Conservation (phyloP, 495 filamentous ascomycete species). For the Trichoderma orchidacearum region DNA sequence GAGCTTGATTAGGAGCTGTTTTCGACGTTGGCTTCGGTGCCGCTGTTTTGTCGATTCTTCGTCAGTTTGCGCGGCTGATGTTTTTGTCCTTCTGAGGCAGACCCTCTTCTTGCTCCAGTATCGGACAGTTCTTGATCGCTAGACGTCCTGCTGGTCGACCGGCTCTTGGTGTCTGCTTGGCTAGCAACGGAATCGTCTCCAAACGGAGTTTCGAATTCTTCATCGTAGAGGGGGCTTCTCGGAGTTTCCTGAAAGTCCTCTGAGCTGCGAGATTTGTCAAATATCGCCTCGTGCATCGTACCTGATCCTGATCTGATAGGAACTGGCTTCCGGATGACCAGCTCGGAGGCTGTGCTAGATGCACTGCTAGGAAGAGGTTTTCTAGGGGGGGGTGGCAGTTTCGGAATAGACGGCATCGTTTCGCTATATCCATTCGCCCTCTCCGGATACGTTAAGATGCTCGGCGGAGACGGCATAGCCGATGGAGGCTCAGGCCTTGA, state of each 20-base stretch:
- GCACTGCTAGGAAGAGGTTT: not conserved
- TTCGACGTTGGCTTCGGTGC: not conserved
- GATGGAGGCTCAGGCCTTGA: not conserved
- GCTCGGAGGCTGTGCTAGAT: not conserved
- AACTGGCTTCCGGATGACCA: not conserved
- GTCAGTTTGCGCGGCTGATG: conserved; percentile 14
- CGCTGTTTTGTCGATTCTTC: conserved; percentile 12
- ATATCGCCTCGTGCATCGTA: not conserved
- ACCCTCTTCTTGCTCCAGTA: not conserved
- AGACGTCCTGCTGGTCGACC: not conserved
- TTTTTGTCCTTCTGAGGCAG: conserved; percentile 2
- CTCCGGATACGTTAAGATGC: not conserved
- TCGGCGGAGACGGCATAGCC: not conserved
- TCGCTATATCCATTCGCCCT: not conserved
- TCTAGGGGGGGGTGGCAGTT: not conserved
- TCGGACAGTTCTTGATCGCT: not conserved
- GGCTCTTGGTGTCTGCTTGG: not conserved
- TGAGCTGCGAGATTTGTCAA: not conserved
- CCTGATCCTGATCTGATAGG: not conserved
- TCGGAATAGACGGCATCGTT: not conserved
- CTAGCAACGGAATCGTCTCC: not conserved
- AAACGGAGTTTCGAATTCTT: not conserved
- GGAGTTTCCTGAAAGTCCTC: not conserved
- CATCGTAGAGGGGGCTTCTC: not conserved
- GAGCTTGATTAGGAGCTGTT: not conserved